These are phyloP conservation scores for Xylariaceae sp. DNA, from an alignment of 2,329 filamentous ascomycete species.

Conservation along the genomic window DNA sequence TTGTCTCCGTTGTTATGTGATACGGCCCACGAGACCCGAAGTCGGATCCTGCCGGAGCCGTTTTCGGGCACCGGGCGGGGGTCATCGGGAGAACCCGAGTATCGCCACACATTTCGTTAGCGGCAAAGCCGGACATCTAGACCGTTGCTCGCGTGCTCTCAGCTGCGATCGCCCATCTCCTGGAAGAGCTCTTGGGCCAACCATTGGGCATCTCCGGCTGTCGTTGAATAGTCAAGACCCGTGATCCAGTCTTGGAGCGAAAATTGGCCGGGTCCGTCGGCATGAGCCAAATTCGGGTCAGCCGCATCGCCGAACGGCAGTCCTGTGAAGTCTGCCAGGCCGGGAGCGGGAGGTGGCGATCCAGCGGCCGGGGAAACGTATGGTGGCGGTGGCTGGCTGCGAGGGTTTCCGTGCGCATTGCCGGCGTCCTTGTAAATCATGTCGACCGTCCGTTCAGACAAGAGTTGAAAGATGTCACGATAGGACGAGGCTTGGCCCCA, in stretches of 20 bases:
- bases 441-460: constrained; percentile 21
- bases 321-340: too few relatives aligned
- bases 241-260: constrained; percentile 15
- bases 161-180: constrained; percentile 4
- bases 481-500: constrained; percentile 26
- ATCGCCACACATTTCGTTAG: too few relatives aligned
- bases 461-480: constrained; percentile 25
- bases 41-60: too few relatives aligned
- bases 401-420: background rate
- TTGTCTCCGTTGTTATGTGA: too few relatives aligned
- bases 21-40: too few relatives aligned
- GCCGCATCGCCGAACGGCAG: background rate
- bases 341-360: too few relatives aligned
- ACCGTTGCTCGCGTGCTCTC: background rate
- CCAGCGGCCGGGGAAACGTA: too few relatives aligned
- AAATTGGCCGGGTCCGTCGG: background rate
- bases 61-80: too few relatives aligned
- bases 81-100: too few relatives aligned
- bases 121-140: too few relatives aligned
- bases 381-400: too few relatives aligned
- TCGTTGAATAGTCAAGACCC: constrained; percentile 10
- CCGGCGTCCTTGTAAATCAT: constrained; percentile 15
- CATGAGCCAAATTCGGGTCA: background rate
- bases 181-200: constrained; percentile 14
- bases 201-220: constrained; percentile 14